Evolutionary conservation across 768 basidiomycete genomes (phyloP).

Genomic region (Auricularia sp.): DNA sequence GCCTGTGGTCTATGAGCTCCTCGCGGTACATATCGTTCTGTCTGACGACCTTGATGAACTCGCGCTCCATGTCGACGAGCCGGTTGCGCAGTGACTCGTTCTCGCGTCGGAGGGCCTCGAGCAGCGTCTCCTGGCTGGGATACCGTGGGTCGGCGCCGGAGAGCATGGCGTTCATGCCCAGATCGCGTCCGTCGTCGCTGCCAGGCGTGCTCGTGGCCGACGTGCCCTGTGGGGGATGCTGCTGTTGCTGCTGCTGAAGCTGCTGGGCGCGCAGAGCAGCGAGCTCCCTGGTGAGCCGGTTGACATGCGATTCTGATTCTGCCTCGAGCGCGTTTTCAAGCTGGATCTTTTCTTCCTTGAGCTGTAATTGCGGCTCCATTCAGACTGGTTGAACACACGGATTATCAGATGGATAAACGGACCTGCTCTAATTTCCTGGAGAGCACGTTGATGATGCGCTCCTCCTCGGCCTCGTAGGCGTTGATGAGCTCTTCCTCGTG

Average conservation of each 20-base stretch:
- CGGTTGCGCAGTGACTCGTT: constrained; percentile 63
- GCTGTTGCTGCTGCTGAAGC: constrained; percentile 33
- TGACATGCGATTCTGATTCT: constrained; percentile 80
- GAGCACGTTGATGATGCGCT: constrained; percentile 74
- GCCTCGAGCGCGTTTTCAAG: constrained; percentile 77
- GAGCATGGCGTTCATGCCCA: constrained; percentile 9
- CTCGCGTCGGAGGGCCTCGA: constrained; percentile 68
- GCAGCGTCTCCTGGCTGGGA: constrained; percentile 46
- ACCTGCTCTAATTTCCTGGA: constrained; percentile 82
- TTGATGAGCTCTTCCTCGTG: constrained; percentile 72
- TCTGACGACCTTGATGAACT: constrained; percentile 62
- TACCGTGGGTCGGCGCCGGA: constrained; percentile 20
- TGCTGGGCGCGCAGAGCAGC: constrained; percentile 53
- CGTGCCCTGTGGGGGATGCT: constrained; percentile 22
- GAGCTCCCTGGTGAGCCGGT: constrained; percentile 61
- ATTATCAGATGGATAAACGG: constrained; percentile 9
- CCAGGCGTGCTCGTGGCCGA: constrained; percentile 5
- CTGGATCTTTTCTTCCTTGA: constrained; percentile 76
- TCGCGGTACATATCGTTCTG: constrained; percentile 79
- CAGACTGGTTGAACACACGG: not conserved
- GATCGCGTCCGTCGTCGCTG: constrained; percentile 6
- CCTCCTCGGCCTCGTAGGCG: constrained; percentile 84
- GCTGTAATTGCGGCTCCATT: constrained; percentile 29
- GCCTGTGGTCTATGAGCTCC: constrained; percentile 69
- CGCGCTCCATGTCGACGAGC: constrained; percentile 65